These are phyloP conservation scores for Purpureocillium lavendulum DNA, from an alignment of 2,329 filamentous ascomycete genomes.

Conservation along the genomic window DNA sequence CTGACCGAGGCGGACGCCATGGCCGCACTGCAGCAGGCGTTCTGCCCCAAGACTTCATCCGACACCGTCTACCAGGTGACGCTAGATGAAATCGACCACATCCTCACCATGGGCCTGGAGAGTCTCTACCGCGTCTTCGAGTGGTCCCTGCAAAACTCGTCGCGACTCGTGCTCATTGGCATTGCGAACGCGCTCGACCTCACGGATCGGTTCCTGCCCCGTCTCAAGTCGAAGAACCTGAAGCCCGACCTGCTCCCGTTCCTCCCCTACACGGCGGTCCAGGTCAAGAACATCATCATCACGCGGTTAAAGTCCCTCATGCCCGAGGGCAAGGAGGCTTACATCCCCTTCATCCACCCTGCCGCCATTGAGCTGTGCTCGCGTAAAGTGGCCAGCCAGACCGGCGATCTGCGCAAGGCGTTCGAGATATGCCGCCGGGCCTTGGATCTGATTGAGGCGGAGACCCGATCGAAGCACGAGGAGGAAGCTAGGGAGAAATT, in stretches of 20 bases:
- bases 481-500: conserved; percentile 49
- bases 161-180: conserved; percentile 74
- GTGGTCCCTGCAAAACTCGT: conserved; percentile 80
- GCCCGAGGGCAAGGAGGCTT: conserved; percentile 47
- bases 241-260: conserved; percentile 88
- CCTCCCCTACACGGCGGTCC: conserved; percentile 78
- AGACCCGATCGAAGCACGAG: conserved; percentile 68
- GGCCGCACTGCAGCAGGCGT: conserved; percentile 59
- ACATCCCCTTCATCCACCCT: conserved; percentile 84
- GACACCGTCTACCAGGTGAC: conserved; percentile 66
- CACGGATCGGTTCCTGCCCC: conserved; percentile 88
- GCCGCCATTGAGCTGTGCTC: conserved; percentile 90
- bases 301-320: conserved; percentile 71
- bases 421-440: conserved; percentile 90
- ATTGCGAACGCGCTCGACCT: conserved; percentile 95
- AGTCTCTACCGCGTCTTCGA: conserved; percentile 92
- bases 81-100: conserved; percentile 90
- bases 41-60: conserved; percentile 53
- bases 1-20: conserved; percentile 59
- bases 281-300: conserved; percentile 83
- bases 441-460: conserved; percentile 79
- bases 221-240: conserved; percentile 84
- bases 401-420: conserved; percentile 86
- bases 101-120: conserved; percentile 80
- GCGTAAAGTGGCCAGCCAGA: conserved; percentile 90